Evolutionary conservation across 352 stramenopile genomes (phyloP).

Genomic region (Thalassiosira delicatula): DNA sequence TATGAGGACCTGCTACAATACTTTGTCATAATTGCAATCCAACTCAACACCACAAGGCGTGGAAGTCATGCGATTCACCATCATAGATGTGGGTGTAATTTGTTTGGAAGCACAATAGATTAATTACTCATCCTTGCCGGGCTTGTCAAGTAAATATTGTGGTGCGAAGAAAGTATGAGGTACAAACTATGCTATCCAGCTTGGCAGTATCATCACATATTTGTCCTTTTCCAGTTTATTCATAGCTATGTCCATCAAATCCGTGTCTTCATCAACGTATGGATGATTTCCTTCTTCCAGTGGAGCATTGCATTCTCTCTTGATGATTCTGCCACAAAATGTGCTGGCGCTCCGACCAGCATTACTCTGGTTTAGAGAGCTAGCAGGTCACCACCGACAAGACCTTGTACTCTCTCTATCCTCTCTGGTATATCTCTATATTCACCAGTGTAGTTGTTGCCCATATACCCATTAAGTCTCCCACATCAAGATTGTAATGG

Average conservation of each 20-base stretch:
- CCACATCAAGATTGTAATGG: neutral
- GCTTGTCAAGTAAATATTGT: too few relatives aligned
- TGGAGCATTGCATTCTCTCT: conserved; percentile 8
- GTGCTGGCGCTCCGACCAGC: neutral
- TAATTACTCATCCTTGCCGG: neutral
- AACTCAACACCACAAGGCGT: neutral
- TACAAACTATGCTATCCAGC: conserved; percentile 4
- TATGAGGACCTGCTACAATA: neutral
- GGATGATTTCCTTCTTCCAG: neutral
- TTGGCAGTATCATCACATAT: conserved; percentile 31
- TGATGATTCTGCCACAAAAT: neutral
- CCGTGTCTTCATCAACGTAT: too few relatives aligned
- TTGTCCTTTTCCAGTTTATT: conserved; percentile 38
- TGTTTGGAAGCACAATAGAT: neutral
- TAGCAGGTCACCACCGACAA: neutral
- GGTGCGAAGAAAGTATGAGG: conserved; percentile 3
- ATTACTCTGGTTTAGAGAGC: neutral
- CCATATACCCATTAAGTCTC: neutral
- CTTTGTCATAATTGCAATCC: neutral
- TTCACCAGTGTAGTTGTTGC: neutral
- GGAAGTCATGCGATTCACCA: conserved; percentile 2
- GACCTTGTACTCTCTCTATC: neutral
- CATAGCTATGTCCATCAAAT: conserved; percentile 25
- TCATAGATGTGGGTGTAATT: neutral
- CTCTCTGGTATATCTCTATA: neutral